Conservation (phyloP, 805 yeast species). For the Myxozyma sirexii region DNA sequence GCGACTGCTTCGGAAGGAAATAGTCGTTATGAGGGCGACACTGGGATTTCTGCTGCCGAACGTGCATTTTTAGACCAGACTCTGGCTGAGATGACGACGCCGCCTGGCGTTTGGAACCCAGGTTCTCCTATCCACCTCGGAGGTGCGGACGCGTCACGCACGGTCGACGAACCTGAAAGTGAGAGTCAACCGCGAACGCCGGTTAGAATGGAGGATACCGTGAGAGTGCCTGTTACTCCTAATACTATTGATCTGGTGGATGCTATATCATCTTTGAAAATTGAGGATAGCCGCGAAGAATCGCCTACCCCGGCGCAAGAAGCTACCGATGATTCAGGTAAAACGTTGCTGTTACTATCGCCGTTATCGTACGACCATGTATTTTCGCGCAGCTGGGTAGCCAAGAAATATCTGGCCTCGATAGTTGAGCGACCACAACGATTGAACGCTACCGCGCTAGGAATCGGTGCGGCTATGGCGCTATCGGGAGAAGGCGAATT, state of each 20-base stretch:
- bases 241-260: not conserved
- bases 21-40: not conserved
- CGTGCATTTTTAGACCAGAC: conserved; percentile 20
- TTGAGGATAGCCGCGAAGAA: not conserved
- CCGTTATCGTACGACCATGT: conserved; percentile 72
- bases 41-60: conserved; percentile 5
- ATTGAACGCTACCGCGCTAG: conserved; percentile 72
- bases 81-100: conserved; percentile 8
- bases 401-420: conserved; percentile 63
- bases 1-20: not conserved
- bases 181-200: conserved; percentile 7
- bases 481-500: conserved; percentile 59
- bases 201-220: not conserved
- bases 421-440: conserved; percentile 86
- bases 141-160: conserved; percentile 5
- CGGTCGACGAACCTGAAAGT: conserved; percentile 1
- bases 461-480: conserved; percentile 73
- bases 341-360: conserved; percentile 57
- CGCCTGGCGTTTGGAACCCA: not conserved
- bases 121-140: not conserved
- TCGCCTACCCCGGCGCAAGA: not conserved
- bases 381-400: conserved; percentile 76
- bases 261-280: conserved; percentile 1
- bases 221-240: not conserved
- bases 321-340: not conserved